phyloP scores from a whole-genome alignment of 2,329 filamentous ascomycete species.

The Orbilia blumenaviensis region DNA sequence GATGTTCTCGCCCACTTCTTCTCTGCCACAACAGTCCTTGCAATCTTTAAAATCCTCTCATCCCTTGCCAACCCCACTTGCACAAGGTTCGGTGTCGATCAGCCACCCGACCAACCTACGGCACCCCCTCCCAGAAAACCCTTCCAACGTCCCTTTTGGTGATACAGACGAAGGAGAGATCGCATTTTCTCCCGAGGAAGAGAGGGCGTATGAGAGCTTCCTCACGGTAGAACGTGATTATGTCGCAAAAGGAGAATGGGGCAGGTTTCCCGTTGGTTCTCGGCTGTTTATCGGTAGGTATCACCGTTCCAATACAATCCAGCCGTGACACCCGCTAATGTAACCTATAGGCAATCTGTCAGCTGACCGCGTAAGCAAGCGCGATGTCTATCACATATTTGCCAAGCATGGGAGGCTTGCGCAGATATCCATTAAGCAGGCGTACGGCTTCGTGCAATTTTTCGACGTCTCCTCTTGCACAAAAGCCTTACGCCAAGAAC shows the following conservation, averaged over 20 bases:
- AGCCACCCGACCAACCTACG: constrained; percentile 55
- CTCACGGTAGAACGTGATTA: constrained; percentile 77
- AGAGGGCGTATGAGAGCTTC: constrained; percentile 77
- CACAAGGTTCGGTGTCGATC: constrained; percentile 57
- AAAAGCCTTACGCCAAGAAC: constrained; percentile 77
- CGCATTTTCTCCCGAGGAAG: constrained; percentile 68
- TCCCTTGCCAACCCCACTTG: constrained; percentile 58
- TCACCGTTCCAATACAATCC: neutral
- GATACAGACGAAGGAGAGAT: constrained; percentile 63
- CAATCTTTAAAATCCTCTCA: constrained; percentile 21
- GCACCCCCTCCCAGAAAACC: constrained; percentile 53
- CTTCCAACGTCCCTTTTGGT: constrained; percentile 56
- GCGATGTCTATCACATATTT: constrained; percentile 92
- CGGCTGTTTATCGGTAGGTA: constrained; percentile 78
- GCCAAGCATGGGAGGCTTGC: constrained; percentile 84
- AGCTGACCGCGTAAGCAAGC: constrained; percentile 90
- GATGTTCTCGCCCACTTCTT: constrained; percentile 24
- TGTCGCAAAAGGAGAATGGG: constrained; percentile 81
- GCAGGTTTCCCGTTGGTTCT: constrained; percentile 79
- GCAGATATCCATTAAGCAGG: constrained; percentile 95
- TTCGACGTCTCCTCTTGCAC: constrained; percentile 78
- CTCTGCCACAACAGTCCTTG: constrained; percentile 4
- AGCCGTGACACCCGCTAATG: constrained; percentile 9
- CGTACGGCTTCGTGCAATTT: constrained; percentile 97
- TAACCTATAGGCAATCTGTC: constrained; percentile 78